A percentile compares a stretch with the other conserved stretches of the same genome.
Conservation (phyloP, 2,329 filamentous ascomycete species). For the Pyrenochaeta sp. region DNA sequence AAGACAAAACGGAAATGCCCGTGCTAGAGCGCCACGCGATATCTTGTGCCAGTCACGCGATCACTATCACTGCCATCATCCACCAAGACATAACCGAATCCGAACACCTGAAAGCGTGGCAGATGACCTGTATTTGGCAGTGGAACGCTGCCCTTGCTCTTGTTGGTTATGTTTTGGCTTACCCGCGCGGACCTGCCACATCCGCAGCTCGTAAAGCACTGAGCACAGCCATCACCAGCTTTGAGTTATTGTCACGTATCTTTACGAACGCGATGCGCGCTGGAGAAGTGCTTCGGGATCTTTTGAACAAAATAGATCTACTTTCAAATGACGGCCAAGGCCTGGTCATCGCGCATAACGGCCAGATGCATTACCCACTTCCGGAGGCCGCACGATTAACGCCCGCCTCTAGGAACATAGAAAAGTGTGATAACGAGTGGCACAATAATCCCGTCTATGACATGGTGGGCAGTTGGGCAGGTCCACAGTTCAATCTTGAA, state of each 20-base stretch:
- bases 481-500: not conserved
- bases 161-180: slow-evolving; percentile 53
- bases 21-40: slow-evolving; percentile 15
- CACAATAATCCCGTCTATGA: not conserved
- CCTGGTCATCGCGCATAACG: not conserved
- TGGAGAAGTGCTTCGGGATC: slow-evolving; percentile 42
- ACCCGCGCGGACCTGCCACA: slow-evolving; percentile 43
- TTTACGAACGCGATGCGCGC: slow-evolving; percentile 45
- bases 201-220: slow-evolving; percentile 45
- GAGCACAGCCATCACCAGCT: slow-evolving; percentile 46
- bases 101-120: slow-evolving; percentile 39
- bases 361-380: slow-evolving; percentile 6
- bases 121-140: slow-evolving; percentile 55
- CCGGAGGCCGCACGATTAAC: not conserved
- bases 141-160: slow-evolving; percentile 55
- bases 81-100: slow-evolving; percentile 26
- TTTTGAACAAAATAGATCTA: slow-evolving; percentile 39
- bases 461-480: not conserved
- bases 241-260: slow-evolving; percentile 48
- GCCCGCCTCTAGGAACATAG: not conserved
- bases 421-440: not conserved
- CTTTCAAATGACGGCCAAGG: not conserved
- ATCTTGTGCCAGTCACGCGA: slow-evolving; percentile 29
- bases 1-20: not conserved
- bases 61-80: slow-evolving; percentile 27